Conservation (phyloP, 305 asterid species). For the Solanum aculeatissimum region DNA sequence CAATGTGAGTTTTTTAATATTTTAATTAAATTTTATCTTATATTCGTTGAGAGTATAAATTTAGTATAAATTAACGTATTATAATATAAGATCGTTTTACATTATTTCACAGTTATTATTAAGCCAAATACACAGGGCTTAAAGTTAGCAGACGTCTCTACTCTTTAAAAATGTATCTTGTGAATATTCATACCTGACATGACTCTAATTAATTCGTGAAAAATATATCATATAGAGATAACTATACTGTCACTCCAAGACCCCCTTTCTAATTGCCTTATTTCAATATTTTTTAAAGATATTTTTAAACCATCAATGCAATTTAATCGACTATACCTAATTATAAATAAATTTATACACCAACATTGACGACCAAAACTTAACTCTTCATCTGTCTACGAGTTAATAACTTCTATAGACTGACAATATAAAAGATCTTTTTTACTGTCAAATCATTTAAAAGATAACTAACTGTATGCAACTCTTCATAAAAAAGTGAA, state of each 20-base stretch:
- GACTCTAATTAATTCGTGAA: not conserved
- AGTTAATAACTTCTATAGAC: not conserved
- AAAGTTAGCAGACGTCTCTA: not conserved
- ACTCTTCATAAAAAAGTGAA: not conserved
- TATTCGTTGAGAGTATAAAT: not conserved
- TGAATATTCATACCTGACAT: not conserved
- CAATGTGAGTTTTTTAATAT: constrained; percentile 27
- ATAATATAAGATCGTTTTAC: not conserved
- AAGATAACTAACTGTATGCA: not conserved
- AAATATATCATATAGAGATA: not conserved
- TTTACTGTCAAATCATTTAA: not conserved
- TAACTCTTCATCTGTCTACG: not conserved
- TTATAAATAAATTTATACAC: not conserved
- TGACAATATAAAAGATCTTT: not conserved
- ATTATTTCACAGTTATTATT: not conserved
- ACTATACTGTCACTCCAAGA: not conserved
- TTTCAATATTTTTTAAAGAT: not conserved
- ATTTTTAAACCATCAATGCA: not conserved
- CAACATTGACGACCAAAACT: not conserved
- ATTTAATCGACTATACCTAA: not conserved
- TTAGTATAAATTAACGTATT: not conserved
- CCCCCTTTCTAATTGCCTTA: not conserved
- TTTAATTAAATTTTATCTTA: not conserved
- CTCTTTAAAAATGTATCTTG: not conserved
- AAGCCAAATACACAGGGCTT: not conserved